Base-by-base conservation (phyloP, 495 filamentous ascomycete genomes). In the Neurospora sp. region DNA sequence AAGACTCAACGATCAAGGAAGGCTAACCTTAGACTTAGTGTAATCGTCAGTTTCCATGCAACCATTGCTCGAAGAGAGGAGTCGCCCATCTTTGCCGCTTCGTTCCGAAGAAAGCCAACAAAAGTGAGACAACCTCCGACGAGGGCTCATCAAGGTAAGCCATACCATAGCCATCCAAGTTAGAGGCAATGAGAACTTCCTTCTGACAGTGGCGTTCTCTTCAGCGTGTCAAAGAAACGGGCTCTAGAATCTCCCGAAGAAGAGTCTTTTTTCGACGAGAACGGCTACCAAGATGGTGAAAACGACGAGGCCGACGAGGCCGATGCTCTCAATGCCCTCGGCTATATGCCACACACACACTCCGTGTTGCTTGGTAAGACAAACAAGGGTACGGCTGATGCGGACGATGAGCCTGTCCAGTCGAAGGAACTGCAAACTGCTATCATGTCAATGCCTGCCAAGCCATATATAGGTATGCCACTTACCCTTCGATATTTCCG, bases 31-130 rank as follows among this genome's bases (percentile, higher is more conserved):
- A 10, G 20, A 71, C 12, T 22, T 69, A 85, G 83, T 85, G 83
- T 75, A 82, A 82, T 69, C 78, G 81, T 22, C 73, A 80, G 73
- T 85, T 83, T 71, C 83, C 83, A 2, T 85, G 83, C 77, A 82
- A 83, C 61, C 82, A 84, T 69, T 85, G 83, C 76, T 71, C 78
- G 20, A 79, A 79, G 69, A 75, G 83, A 73, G 79, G 78, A 27
- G 81, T 83, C 1, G 78, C 82, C 3, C 81, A 84, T 72, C 73
- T 82, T 2, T 85, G 83, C 70, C 78, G 76, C 7, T 84, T 82
- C 72, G 74, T 74, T 3, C 71, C 73, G 18, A 79, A 80, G 72
- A 78, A 72, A 65, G 41, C 71, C 20, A 69, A 45, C 76, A 78
- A 69, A 48, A 72, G 74, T 38, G 76, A 75, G 3, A 45, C 69